Evolutionary conservation across 2,329 filamentous ascomycete species (phyloP), one percentile per base, ranked within the genome.

Genomic region (Paecilomyces dactylethromorphus): DNA sequence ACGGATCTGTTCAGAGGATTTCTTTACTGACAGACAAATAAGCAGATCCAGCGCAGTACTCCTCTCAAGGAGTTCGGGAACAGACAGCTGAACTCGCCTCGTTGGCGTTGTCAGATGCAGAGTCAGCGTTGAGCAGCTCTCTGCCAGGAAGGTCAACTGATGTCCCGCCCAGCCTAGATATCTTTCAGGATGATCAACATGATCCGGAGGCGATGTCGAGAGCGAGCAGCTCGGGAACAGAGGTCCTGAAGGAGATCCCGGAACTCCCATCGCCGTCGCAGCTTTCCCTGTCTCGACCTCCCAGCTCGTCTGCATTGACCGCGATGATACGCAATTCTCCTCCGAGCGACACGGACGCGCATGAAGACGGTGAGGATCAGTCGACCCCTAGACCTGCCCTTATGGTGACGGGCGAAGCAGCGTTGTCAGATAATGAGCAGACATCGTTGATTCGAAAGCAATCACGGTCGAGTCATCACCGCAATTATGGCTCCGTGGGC

Each of bases 41-140:
- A 18, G 70, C 84, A 74, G 89, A 93, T 69, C 88, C 85, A 65
- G 83, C 85, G 18, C 85, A 90, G 66, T 90, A 90, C 73, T 89
- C 90, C 45, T 82, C 82, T 33, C 85, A 87, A 60, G 89, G 87
- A 64, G 88, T 96, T 49, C 88, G 92, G 63, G 88, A 94, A 74
- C 88, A 94, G 70, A 95, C 92, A 2, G 90, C 91, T 56, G 91
- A 96, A 74, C 81, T 96, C 58, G 92, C 92, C 51, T 91, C 85
- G 18, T 91, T 92, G 71, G 87, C 91, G 55, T 82, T 96, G 29
- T 87, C 87, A 45, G 85, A 89, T 57, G 61, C 58, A 12, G 66
- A 65, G 26, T 62, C 61, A 29, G 56, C 60, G 21, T 58, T 72
- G 49, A 70, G 70, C 60, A 66, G 64, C 52, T 63, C 62, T 21